Base-by-base conservation (phyloP, 371 early-diverging fungal genomes). In the Actinomucor elegans region DNA sequence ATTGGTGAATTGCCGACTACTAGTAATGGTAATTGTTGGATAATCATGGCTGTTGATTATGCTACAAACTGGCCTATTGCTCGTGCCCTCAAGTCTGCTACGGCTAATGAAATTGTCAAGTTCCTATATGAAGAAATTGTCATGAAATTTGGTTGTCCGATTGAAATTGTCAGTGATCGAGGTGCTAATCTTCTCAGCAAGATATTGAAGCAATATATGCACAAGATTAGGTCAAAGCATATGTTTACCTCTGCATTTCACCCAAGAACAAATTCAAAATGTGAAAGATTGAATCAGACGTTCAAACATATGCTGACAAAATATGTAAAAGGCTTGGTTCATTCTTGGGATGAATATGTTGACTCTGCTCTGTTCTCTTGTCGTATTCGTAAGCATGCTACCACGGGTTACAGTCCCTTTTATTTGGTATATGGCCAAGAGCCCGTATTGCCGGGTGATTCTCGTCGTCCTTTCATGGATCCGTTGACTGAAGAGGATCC, bases 41-140 rank as follows among this genome's bases (percentile, higher is more conserved):
- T 61, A 0, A 31, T 67, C 5, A 51, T 61, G 17, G 75, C 72
- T 2, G 67, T 77, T 2, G 80, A 80, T 42, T 61, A 68, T 43
- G 37, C 63, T 1, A 77, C 75, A 0, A 71, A 60, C 38, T 77
- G 75, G 73, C 53, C 60, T 0, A 53, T 64, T 17, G 69, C 69
- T 1, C 35, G 52, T 6, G 71, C 75, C n/a, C 21, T 48, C 0
- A 31, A 31, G n/a, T 12, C 5, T 12, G 77, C 31, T 12, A 54
- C 47, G 1, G 44, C 31, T 10, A 47, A 65, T 6, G 59, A 52
- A 1, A 17, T 31, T 20, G 32, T 32, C 3, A 27, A 59, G 5
- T 70, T 71, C 32, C 17, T 40, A 21, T 21, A 40, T 21, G 20
- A 40, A 40, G 40, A 40, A 4, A 70, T 76, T 28, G 64, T 68